Percentiles rank a stretch among this genome's conserved stretches.
Evolutionary conservation across 495 filamentous ascomycete genomes (phyloP).

Genomic region (Penicillium atrosanguineum): DNA sequence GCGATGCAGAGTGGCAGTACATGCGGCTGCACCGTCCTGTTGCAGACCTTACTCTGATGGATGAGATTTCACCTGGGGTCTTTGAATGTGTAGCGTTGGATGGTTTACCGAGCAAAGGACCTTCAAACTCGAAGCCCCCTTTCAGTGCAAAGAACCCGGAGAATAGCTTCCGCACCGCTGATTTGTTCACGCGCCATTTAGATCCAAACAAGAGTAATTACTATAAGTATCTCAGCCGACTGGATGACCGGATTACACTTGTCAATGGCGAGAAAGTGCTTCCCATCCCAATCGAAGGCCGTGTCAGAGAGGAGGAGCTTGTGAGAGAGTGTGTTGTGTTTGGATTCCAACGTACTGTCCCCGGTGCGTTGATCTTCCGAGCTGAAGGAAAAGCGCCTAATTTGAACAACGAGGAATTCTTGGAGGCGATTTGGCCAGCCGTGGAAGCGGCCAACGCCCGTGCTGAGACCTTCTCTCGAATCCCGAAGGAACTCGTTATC

Average conservation of each 20-base stretch:
- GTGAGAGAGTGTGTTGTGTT: slow-evolving; percentile 42
- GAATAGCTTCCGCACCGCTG: slow-evolving; percentile 37
- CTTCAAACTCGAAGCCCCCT: slow-evolving; percentile 56
- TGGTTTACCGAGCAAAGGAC: slow-evolving; percentile 62
- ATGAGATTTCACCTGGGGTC: slow-evolving; percentile 49
- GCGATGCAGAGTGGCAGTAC: slow-evolving; percentile 67
- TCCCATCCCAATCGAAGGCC: slow-evolving; percentile 58
- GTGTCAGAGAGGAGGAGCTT: slow-evolving; percentile 31
- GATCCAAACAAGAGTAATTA: slow-evolving; percentile 45
- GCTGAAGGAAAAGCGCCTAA: slow-evolving; percentile 30
- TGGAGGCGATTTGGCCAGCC: slow-evolving; percentile 52
- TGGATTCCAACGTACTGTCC: slow-evolving; percentile 35
- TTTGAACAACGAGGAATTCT: slow-evolving; percentile 42
- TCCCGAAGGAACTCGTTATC: slow-evolving; percentile 51
- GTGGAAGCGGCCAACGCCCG: slow-evolving; percentile 47
- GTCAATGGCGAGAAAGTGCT: slow-evolving; percentile 70
- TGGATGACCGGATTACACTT: slow-evolving; percentile 60
- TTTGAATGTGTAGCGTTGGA: slow-evolving; percentile 59
- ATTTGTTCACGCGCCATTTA: slow-evolving; percentile 52
- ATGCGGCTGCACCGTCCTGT: slow-evolving; percentile 44
- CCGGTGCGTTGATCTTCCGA: slow-evolving; percentile 49
- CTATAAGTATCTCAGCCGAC: slow-evolving; percentile 59
- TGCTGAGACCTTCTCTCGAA: slow-evolving; percentile 52
- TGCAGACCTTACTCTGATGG: slow-evolving; percentile 48
- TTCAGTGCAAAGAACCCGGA: slow-evolving; percentile 52